phyloP scores from a whole-genome alignment of 345 rosid species.

The Acer saccharum region DNA sequence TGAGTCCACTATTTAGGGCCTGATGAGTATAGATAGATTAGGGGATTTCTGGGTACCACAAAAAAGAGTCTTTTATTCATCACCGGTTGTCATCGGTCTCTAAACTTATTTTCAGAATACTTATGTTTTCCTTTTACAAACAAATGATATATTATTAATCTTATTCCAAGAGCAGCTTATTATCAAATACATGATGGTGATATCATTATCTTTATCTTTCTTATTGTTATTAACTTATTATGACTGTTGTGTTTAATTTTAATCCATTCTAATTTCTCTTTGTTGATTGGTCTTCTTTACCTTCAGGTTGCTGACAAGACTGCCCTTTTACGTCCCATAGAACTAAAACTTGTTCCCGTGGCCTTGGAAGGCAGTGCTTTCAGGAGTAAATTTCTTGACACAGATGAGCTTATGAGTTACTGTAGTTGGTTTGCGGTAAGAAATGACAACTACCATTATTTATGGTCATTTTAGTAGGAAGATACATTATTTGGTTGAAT shows the following conservation, averaged over 20 bases:
- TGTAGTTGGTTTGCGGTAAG: conserved; percentile 94
- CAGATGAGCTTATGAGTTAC: conserved; percentile 87
- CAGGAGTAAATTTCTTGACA: conserved; percentile 86
- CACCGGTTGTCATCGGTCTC: background rate
- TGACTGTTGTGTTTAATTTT: background rate
- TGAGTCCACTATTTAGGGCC: background rate
- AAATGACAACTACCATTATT: conserved; percentile 3
- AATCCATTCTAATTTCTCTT: conserved; percentile 20
- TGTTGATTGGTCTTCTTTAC: conserved; percentile 26
- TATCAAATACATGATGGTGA: background rate
- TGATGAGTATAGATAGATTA: background rate
- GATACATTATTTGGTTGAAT: background rate
- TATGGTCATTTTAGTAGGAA: background rate
- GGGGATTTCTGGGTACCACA: background rate
- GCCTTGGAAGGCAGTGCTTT: conserved; percentile 95
- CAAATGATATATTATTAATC: background rate
- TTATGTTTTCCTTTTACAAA: background rate
- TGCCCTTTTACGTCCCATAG: conserved; percentile 78
- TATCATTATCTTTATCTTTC: background rate
- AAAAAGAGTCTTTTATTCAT: background rate
- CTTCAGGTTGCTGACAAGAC: conserved; percentile 93
- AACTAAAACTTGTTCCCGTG: conserved; percentile 88
- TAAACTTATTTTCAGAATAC: background rate
- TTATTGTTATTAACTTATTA: background rate
- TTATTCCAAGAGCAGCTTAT: background rate